These are phyloP conservation scores for Scleroderma bovista DNA, from an alignment of 768 basidiomycete species.

Conservation along the genomic window DNA sequence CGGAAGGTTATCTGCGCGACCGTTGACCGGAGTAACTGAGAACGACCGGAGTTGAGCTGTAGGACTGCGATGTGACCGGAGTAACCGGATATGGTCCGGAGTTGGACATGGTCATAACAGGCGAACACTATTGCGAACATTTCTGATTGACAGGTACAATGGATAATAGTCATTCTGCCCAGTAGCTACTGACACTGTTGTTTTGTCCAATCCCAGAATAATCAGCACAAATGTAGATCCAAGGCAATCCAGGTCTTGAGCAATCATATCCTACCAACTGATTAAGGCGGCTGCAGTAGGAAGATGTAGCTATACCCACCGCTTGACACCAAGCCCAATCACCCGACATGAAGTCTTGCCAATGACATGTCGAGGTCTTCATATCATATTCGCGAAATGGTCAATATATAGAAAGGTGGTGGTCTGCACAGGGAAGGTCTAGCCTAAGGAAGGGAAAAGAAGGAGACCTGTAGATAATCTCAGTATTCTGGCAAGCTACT, in stretches of 20 bases:
- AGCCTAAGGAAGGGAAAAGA: too few relatives aligned
- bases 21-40: too few relatives aligned
- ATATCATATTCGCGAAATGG: neutral
- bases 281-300: too few relatives aligned
- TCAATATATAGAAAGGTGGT: neutral
- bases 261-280: too few relatives aligned
- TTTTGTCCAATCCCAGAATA: slow-evolving; percentile 19
- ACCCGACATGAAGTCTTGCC: slow-evolving; percentile 3
- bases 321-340: slow-evolving; percentile 15
- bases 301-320: slow-evolving; percentile 2
- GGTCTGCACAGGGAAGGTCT: too few relatives aligned
- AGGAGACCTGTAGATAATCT: too few relatives aligned
- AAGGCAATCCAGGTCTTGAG: neutral
- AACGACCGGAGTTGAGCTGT: too few relatives aligned
- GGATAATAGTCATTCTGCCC: slow-evolving; percentile 17
- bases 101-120: too few relatives aligned
- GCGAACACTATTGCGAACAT: neutral
- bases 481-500: too few relatives aligned
- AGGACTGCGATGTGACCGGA: too few relatives aligned
- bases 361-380: neutral
- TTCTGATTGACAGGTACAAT: slow-evolving; percentile 12
- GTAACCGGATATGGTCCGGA: too few relatives aligned
- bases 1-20: too few relatives aligned
- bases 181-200: slow-evolving; percentile 17
- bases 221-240: slow-evolving; percentile 10